These are phyloP conservation scores for Annulohypoxylon moriforme DNA, from an alignment of 495 filamentous ascomycete genomes.

Conservation along the genomic window DNA sequence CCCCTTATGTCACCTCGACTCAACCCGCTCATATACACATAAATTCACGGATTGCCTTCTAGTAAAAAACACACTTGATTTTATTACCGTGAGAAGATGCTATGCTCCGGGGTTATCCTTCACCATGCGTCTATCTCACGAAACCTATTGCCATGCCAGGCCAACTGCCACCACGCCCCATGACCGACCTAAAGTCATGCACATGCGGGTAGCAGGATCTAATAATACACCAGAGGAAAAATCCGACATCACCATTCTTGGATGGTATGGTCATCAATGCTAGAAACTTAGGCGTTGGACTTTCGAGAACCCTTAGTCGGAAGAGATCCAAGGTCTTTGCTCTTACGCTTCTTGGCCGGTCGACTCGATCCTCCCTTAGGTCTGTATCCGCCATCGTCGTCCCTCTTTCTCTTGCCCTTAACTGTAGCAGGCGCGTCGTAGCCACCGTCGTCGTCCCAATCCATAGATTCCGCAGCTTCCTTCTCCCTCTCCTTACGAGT, in stretches of 20 bases:
- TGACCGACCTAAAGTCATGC: neutral
- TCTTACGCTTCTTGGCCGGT: conserved; percentile 70
- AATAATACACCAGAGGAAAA: conserved; percentile 9
- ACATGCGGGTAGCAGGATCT: neutral
- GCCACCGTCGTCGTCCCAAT: conserved; percentile 61
- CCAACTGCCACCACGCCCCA: conserved; percentile 1
- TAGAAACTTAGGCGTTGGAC: conserved; percentile 28
- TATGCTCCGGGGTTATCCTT: neutral
- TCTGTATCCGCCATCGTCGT: conserved; percentile 76
- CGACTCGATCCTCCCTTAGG: conserved; percentile 72
- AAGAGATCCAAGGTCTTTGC: conserved; percentile 47
- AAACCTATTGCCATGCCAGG: conserved; percentile 16
- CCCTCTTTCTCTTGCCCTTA: conserved; percentile 64
- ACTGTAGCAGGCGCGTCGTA: conserved; percentile 49
- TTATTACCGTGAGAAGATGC: conserved; percentile 1
- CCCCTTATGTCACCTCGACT: conserved; percentile 28
- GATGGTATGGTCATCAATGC: neutral
- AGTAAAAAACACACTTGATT: conserved; percentile 1
- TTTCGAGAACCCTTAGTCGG: conserved; percentile 40
- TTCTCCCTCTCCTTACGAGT: conserved; percentile 52
- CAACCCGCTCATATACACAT: neutral
- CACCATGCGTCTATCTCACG: neutral
- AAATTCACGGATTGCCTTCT: neutral
- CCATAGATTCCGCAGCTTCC: conserved; percentile 52
- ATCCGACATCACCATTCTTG: neutral